Evolutionary conservation across 1,284 basidiomycete species (phyloP), one percentile per base, ranked within the genome.

Genomic region (Erythrobasidium hasegawianum): DNA sequence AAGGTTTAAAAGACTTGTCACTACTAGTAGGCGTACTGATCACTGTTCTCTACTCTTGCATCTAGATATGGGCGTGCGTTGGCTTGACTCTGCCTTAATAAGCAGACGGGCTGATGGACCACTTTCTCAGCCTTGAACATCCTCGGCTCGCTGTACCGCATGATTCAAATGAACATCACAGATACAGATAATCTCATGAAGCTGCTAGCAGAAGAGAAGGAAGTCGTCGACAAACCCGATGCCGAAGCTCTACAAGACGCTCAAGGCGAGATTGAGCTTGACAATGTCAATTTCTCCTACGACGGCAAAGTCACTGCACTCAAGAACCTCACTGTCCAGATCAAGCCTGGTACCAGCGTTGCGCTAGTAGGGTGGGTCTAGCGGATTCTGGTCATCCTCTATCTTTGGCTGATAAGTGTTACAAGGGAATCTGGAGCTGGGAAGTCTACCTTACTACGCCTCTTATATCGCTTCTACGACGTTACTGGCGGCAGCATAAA

Each of bases 401-500:
- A n/a, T n/a, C n/a, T n/a, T n/a, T n/a, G n/a, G n/a, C n/a, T n/a
- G n/a, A n/a, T n/a, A n/a, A n/a, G n/a, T n/a, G n/a, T n/a, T n/a
- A n/a, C n/a, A n/a, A 68, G 59, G 16, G 57, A 88, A 74, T 87
- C 87, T 16, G 88, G 88, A 3, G 81, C 87, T 13, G 87, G 89
- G 43, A 92, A 91, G 76, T 88, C 86, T 8, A 90, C 90, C 0
- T 84, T 93, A 60, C 78, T 91, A 61, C 86, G 89, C 16, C 81
- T 92, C 53, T 81, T 96, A 14, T 95, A 90, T 76, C 83, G 91
- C 52, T 92, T 96, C 79, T 94, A 95, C 76, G 92, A 95, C 74
- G 81, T 91, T 20, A 81, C 83, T 33, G 82, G 84, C 61, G 88
- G 88, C 81, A 86, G 69, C 72, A 78, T 79, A 58, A 59, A 74